phyloP scores from a whole-genome alignment of 257 asterid genomes.

The Gentiana dahurica region DNA sequence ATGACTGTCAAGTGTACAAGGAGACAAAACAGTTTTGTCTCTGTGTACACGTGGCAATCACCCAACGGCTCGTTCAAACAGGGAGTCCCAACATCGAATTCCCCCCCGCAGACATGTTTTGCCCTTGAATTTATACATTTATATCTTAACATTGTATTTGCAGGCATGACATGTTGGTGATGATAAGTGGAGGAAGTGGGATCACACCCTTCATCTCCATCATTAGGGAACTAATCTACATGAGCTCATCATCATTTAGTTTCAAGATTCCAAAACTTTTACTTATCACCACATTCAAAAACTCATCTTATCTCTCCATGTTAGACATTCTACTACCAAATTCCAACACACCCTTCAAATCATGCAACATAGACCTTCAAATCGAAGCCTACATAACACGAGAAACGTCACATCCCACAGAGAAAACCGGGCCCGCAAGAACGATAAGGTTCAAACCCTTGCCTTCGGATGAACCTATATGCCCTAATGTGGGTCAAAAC shows the following conservation, averaged over 20 bases:
- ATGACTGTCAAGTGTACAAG: no score
- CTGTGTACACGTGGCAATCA: no score
- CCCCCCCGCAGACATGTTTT: neutral
- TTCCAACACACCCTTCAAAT: slow-evolving; percentile 24
- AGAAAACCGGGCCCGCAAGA: slow-evolving; percentile 23
- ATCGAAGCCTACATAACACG: slow-evolving; percentile 78
- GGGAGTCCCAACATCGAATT: no score
- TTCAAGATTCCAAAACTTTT: slow-evolving; percentile 48
- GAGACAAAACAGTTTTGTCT: no score
- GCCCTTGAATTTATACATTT: neutral
- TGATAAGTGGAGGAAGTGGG: slow-evolving; percentile 99
- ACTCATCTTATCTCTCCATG: slow-evolving; percentile 59
- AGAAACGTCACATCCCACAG: slow-evolving; percentile 37
- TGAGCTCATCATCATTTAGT: slow-evolving; percentile 35
- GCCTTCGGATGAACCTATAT: slow-evolving; percentile 46
- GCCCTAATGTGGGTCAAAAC: slow-evolving; percentile 59
- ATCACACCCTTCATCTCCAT: slow-evolving; percentile 89
- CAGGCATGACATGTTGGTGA: slow-evolving; percentile 74
- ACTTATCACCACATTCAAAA: slow-evolving; percentile 57
- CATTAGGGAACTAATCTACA: slow-evolving; percentile 51
- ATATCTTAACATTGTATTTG: neutral
- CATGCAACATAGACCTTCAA: slow-evolving; percentile 47
- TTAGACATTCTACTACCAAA: slow-evolving; percentile 69
- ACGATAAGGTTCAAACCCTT: slow-evolving; percentile 52
- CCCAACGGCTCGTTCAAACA: no score